Conservation (phyloP, 2,329 filamentous ascomycete genomes). For the Pseudopithomyces maydicus region DNA sequence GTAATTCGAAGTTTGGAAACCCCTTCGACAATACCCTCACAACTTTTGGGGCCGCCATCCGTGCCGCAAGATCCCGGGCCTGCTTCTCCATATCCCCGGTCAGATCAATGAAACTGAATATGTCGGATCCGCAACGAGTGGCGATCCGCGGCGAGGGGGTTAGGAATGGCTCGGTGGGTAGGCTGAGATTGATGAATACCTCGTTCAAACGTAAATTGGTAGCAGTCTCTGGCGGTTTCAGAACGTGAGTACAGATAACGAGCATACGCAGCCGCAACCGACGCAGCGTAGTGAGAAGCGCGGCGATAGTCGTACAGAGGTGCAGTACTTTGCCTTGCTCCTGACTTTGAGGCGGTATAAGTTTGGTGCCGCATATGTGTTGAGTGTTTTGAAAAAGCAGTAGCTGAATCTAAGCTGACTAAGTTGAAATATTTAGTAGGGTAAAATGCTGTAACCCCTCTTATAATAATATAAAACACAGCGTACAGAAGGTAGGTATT, state of each 20-base stretch:
- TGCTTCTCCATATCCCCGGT: conserved; percentile 26
- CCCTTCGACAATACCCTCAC: conserved; percentile 27
- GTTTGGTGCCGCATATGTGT: conserved; percentile 20
- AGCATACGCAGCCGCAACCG: conserved; percentile 25
- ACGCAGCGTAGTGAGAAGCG: conserved; percentile 46
- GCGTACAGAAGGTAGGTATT: too few species aligned
- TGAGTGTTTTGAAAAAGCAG: too few species aligned
- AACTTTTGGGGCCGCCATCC: conserved; percentile 25
- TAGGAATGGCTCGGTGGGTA: conserved; percentile 20
- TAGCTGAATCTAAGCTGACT: too few species aligned
- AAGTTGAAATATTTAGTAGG: too few species aligned
- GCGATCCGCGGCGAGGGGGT: conserved; percentile 15
- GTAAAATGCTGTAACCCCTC: too few species aligned
- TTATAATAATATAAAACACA: too few species aligned
- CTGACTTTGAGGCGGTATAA: conserved; percentile 17
- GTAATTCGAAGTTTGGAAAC: conserved; percentile 21
- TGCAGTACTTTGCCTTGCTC: conserved; percentile 19
- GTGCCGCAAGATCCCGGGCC: conserved; percentile 23
- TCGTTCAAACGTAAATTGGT: conserved; percentile 25
- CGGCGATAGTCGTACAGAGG: conserved; percentile 52
- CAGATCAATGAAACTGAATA: conserved; percentile 14
- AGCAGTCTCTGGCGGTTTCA: conserved; percentile 21
- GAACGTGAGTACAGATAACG: conserved; percentile 23
- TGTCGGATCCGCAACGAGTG: conserved; percentile 16
- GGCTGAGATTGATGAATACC: conserved; percentile 27